Conservation (phyloP, 257 asterid species). For the Penstemon barbatus region DNA sequence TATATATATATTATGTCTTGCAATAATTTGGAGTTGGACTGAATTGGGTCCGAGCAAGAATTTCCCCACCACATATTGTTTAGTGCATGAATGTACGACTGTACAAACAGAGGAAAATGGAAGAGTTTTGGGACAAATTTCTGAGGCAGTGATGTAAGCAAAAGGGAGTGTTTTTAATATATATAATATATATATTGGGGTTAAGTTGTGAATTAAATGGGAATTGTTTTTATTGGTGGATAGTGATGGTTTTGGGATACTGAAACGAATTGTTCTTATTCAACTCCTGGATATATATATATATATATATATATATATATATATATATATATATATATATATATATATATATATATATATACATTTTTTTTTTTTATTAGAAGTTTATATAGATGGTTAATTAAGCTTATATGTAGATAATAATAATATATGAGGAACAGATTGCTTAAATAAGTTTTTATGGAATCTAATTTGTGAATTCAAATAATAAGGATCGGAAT, state of each 20-base stretch:
- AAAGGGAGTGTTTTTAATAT: constrained; percentile 28
- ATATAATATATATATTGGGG: neutral
- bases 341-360: too few species aligned
- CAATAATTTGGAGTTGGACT: too few species aligned
- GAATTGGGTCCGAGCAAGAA: too few species aligned
- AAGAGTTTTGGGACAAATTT: constrained; percentile 31
- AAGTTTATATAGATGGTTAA: neutral
- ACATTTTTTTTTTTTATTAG: neutral
- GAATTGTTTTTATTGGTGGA: constrained; percentile 33
- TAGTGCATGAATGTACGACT: constrained; percentile 45
- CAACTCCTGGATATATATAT: neutral
- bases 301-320: too few species aligned
- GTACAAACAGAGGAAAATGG: constrained; percentile 31
- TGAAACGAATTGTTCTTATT: constrained; percentile 38
- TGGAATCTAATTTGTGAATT: too few species aligned
- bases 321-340: too few species aligned
- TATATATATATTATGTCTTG: too few species aligned
- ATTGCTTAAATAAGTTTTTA: too few species aligned
- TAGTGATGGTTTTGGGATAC: constrained; percentile 42
- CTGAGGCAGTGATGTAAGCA: constrained; percentile 45
- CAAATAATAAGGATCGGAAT: too few species aligned
- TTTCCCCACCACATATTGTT: neutral
- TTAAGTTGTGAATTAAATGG: constrained; percentile 25
- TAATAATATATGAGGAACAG: too few species aligned
- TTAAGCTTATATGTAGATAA: neutral